Evolutionary conservation across 2,329 filamentous ascomycete genomes (phyloP).

Genomic region (Celoporthe dispersa): DNA sequence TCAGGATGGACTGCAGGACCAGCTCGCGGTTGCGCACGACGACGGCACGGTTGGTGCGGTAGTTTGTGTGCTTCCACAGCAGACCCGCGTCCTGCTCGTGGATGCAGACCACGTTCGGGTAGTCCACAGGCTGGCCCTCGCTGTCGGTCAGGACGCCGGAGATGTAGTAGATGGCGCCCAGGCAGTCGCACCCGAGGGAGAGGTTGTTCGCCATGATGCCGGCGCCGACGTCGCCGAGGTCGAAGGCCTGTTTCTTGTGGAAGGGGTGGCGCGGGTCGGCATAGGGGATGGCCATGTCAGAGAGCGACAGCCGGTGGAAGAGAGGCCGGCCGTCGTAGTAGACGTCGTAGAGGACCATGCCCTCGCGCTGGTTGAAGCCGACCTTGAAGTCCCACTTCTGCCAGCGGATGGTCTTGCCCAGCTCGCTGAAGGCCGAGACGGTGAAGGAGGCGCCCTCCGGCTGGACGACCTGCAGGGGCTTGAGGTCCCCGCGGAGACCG

Average conservation of each 20-base stretch:
- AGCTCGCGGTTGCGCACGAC: slow-evolving; percentile 56
- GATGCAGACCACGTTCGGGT: slow-evolving; percentile 56
- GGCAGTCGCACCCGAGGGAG: slow-evolving; percentile 62
- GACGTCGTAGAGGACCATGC: slow-evolving; percentile 66
- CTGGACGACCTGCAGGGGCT: slow-evolving; percentile 65
- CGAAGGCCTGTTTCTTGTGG: slow-evolving; percentile 69
- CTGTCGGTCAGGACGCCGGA: slow-evolving; percentile 27
- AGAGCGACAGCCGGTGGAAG: slow-evolving; percentile 63
- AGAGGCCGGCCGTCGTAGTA: slow-evolving; percentile 63
- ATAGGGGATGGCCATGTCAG: slow-evolving; percentile 69
- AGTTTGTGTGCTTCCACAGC: slow-evolving; percentile 61
- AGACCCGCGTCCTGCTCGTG: slow-evolving; percentile 64
- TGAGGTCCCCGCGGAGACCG: slow-evolving; percentile 61
- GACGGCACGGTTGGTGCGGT: slow-evolving; percentile 55
- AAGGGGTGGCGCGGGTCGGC: slow-evolving; percentile 65
- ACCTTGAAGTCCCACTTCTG: slow-evolving; percentile 64
- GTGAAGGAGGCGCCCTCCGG: slow-evolving; percentile 66
- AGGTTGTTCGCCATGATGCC: slow-evolving; percentile 69
- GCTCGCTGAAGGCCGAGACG: slow-evolving; percentile 35
- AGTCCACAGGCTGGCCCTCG: slow-evolving; percentile 24
- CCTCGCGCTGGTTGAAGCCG: slow-evolving; percentile 67
- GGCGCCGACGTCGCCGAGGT: slow-evolving; percentile 68
- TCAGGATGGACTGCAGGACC: slow-evolving; percentile 61
- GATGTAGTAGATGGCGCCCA: slow-evolving; percentile 60
- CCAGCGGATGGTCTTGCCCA: slow-evolving; percentile 38